These are phyloP conservation scores for Monosporascus sp. DNA, from an alignment of 2,329 filamentous ascomycete species.

Conservation along the genomic window DNA sequence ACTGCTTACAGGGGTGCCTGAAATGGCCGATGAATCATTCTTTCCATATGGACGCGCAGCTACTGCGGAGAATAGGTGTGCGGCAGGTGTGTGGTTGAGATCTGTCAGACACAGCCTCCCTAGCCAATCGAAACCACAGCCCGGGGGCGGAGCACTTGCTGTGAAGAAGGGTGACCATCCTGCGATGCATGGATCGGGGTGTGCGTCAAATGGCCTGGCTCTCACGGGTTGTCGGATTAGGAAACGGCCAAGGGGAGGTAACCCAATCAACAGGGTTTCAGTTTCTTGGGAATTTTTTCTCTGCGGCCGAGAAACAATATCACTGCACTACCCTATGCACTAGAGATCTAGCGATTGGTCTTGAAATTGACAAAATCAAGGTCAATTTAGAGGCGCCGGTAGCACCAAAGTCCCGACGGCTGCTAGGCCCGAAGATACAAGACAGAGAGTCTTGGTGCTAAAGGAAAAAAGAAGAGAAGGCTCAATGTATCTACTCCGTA, in stretches of 20 bases:
- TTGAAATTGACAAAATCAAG: neutral
- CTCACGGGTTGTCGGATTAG: neutral
- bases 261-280: neutral
- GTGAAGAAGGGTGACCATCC: neutral
- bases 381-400: no score
- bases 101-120: neutral
- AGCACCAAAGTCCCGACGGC: neutral
- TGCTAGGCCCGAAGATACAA: neutral
- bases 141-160: neutral
- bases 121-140: neutral
- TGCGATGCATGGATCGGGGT: neutral
- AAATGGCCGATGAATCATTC: neutral
- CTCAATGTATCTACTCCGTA: neutral
- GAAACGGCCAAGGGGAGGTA: neutral
- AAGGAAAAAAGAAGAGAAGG: no score
- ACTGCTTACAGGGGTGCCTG: neutral
- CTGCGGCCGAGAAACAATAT: neutral
- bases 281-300: neutral
- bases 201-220: neutral
- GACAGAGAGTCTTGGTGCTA: no score
- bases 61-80: neutral
- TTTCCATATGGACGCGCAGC: neutral
- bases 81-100: neutral
- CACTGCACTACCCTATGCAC: neutral
- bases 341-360: neutral